These are phyloP conservation scores for Irpex sp. DNA, from an alignment of 1,284 basidiomycete genomes.

Conservation along the genomic window DNA sequence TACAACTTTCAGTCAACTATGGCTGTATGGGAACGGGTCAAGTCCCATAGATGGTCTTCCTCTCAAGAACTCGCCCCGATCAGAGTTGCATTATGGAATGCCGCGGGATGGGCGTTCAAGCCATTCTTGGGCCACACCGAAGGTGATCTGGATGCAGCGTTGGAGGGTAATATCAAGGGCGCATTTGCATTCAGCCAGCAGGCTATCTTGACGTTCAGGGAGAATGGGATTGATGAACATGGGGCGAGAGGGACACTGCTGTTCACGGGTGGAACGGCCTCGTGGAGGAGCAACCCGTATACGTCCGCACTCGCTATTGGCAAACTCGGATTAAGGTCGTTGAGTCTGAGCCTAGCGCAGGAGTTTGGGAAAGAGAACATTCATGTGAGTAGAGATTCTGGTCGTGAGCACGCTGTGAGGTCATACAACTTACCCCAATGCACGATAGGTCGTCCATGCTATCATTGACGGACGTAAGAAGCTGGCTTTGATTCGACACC, in stretches of 20 bases:
- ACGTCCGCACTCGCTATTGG: conserved; percentile 69
- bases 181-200: conserved; percentile 69
- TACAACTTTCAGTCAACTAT: conserved; percentile 55
- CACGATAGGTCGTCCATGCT: conserved; percentile 54
- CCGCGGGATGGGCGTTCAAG: conserved; percentile 55
- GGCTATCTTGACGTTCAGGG: conserved; percentile 58
- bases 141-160: conserved; percentile 44
- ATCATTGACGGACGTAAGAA: conserved; percentile 37
- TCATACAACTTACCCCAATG: no score
- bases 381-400: conserved; percentile 52
- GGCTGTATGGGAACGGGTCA: conserved; percentile 52
- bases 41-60: conserved; percentile 39
- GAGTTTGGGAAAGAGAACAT: conserved; percentile 82
- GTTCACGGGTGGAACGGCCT: conserved; percentile 77
- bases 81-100: conserved; percentile 68
- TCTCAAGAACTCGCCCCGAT: conserved; percentile 39
- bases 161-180: conserved; percentile 57
- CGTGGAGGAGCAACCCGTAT: conserved; percentile 56
- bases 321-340: conserved; percentile 62
- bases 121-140: conserved; percentile 65
- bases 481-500: background rate
- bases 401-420: no score
- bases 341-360: conserved; percentile 74
- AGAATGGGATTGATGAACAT: conserved; percentile 46
- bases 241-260: conserved; percentile 62